A percentile compares a stretch with the other conserved stretches of the same genome.
Conservation (phyloP, 176 grass and related monocot genomes). For the Tillandsia leiboldiana region DNA sequence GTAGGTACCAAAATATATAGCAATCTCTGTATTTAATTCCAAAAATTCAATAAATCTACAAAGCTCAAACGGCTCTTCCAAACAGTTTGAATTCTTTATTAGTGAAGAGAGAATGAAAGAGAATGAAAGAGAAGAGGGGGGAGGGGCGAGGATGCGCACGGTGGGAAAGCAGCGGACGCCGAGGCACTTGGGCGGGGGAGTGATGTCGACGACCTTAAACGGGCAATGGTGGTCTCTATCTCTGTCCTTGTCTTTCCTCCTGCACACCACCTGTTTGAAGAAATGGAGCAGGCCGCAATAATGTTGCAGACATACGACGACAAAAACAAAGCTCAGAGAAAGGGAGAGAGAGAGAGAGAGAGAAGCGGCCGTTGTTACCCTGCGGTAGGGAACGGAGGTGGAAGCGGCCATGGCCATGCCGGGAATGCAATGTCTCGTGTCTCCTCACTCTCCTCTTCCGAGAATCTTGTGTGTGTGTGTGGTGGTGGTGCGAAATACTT, state of each 20-base stretch:
- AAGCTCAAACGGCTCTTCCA: no score
- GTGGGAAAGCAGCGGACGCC: slow-evolving; percentile 87
- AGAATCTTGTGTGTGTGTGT: no score
- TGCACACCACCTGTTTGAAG: slow-evolving; percentile 38
- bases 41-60: not conserved
- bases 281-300: slow-evolving; percentile 32
- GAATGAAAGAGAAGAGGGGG: not conserved
- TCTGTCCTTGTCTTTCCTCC: slow-evolving; percentile 68
- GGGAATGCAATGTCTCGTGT: no score
- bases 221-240: slow-evolving; percentile 59
- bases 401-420: slow-evolving; percentile 63
- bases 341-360: not conserved
- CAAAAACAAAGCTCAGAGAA: not conserved
- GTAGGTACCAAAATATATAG: no score
- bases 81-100: not conserved
- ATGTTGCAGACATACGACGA: not conserved
- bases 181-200: slow-evolving; percentile 74
- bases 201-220: slow-evolving; percentile 87
- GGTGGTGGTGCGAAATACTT: not conserved
- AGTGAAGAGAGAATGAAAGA: not conserved
- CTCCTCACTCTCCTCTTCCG: no score
- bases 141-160: slow-evolving; percentile 20
- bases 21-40: not conserved
- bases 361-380: slow-evolving; percentile 18
- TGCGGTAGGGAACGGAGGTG: slow-evolving; percentile 44